Conservation (phyloP, 2,329 filamentous ascomycete genomes). For the Fusarium multiceps region DNA sequence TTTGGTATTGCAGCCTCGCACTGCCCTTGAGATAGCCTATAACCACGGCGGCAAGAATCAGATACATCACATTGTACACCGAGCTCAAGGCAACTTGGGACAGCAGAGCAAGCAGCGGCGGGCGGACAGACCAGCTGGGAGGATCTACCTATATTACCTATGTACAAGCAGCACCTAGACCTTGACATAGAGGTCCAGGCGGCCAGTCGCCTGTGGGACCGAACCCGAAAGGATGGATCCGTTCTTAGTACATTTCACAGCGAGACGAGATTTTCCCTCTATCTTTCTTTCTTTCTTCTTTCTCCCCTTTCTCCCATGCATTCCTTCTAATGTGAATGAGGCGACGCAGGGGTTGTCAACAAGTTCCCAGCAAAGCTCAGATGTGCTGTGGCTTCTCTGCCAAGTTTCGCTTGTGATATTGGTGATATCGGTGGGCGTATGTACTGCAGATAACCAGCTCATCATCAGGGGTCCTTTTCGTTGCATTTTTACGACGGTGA, state of each 20-base stretch:
- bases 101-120: slow-evolving; percentile 15
- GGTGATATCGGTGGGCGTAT: not conserved
- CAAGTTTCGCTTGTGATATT: slow-evolving; percentile 9
- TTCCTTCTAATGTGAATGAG: slow-evolving; percentile 10
- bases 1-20: not conserved
- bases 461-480: slow-evolving; percentile 1
- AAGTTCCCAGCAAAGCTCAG: not conserved
- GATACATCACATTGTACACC: not conserved
- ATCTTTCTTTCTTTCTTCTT: not conserved
- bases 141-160: not conserved
- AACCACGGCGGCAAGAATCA: slow-evolving; percentile 14
- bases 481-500: not conserved
- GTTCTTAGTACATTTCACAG: slow-evolving; percentile 14
- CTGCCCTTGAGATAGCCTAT: not conserved
- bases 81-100: slow-evolving; percentile 13
- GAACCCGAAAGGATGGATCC: slow-evolving; percentile 20
- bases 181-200: slow-evolving; percentile 2
- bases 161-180: not conserved
- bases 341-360: slow-evolving; percentile 9
- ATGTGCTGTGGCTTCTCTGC: not conserved
- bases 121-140: slow-evolving; percentile 5
- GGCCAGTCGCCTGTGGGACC: slow-evolving; percentile 8
- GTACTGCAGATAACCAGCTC: slow-evolving; percentile 14
- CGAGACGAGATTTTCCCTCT: not conserved
- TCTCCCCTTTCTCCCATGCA: slow-evolving; percentile 1